These are phyloP conservation scores for Exserohilum turcica DNA, from an alignment of 2,329 filamentous ascomycete species.

Conservation along the genomic window DNA sequence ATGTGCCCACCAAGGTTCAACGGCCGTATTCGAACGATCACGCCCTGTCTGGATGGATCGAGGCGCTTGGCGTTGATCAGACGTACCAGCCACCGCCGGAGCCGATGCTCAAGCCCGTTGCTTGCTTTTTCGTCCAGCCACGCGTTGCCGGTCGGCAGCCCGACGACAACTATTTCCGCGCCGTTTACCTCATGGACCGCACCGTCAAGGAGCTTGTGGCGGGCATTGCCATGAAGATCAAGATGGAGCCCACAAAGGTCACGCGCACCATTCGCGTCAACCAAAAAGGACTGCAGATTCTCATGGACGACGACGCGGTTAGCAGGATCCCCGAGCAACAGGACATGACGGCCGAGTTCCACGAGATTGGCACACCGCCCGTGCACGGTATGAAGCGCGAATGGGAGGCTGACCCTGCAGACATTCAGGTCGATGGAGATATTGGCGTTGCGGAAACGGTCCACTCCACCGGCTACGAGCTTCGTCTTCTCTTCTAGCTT, in stretches of 20 bases:
- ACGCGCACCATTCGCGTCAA: constrained; percentile 74
- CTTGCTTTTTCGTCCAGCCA: constrained; percentile 83
- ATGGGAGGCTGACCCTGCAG: constrained; percentile 57
- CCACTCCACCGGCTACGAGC: constrained; percentile 54
- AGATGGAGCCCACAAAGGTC: constrained; percentile 74
- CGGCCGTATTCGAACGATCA: constrained; percentile 65
- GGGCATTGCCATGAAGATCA: constrained; percentile 78
- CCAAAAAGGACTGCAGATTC: constrained; percentile 75
- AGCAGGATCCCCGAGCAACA: constrained; percentile 85
- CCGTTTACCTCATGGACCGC: constrained; percentile 81
- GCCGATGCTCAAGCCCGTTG: constrained; percentile 72
- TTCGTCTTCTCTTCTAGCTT: constrained; percentile 54
- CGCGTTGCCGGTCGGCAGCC: constrained; percentile 55
- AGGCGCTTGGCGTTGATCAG: constrained; percentile 87
- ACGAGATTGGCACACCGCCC: constrained; percentile 62
- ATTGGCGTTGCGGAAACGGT: constrained; percentile 51
- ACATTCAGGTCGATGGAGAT: constrained; percentile 57
- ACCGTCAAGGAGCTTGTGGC: constrained; percentile 75
- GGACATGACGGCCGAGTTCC: constrained; percentile 77
- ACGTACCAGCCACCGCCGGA: constrained; percentile 81
- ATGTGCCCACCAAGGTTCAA: constrained; percentile 61
- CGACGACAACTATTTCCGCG: constrained; percentile 74
- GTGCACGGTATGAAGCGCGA: constrained; percentile 56
- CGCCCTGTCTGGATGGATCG: constrained; percentile 80
- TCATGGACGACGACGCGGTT: constrained; percentile 90